Evolutionary conservation across 116 monocot species (phyloP).

Genomic region (Phalaenopsis hybrid): DNA sequence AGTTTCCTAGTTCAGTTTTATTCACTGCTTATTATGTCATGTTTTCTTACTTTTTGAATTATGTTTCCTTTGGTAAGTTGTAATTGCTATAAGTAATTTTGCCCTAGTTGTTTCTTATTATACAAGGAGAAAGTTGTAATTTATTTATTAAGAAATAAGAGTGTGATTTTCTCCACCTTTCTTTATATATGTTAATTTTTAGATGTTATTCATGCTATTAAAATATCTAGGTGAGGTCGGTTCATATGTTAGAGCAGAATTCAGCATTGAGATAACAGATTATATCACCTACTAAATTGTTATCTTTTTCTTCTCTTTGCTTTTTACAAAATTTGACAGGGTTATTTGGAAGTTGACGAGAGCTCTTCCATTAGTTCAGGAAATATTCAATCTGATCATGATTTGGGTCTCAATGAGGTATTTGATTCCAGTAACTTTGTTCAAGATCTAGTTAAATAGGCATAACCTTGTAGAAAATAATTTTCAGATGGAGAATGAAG

Average conservation of each 20-base stretch:
- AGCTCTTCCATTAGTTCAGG: neutral
- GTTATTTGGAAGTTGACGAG: slow-evolving; percentile 18
- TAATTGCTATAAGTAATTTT: too few relatives aligned
- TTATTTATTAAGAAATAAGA: too few relatives aligned
- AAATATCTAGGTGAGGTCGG: neutral
- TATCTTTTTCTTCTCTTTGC: neutral
- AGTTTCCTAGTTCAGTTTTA: too few relatives aligned
- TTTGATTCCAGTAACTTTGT: neutral
- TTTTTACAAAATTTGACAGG: slow-evolving; percentile 12
- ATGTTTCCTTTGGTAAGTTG: too few relatives aligned
- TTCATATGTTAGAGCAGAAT: neutral
- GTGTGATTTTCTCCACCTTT: too few relatives aligned
- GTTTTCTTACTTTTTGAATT: too few relatives aligned
- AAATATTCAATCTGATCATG: slow-evolving; percentile 1
- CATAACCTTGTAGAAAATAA: neutral
- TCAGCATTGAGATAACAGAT: neutral
- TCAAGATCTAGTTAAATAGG: neutral
- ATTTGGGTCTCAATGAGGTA: slow-evolving; percentile 16
- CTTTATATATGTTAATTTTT: neutral
- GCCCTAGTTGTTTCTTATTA: too few relatives aligned
- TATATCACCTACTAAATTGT: neutral
- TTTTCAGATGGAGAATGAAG: slow-evolving; percentile 14
- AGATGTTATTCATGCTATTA: neutral
- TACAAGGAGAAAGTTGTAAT: too few relatives aligned
- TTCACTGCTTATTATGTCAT: too few relatives aligned